Evolutionary conservation across 129 eudicot genomes (phyloP).

Genomic region (carrot (Daucus carota)): DNA sequence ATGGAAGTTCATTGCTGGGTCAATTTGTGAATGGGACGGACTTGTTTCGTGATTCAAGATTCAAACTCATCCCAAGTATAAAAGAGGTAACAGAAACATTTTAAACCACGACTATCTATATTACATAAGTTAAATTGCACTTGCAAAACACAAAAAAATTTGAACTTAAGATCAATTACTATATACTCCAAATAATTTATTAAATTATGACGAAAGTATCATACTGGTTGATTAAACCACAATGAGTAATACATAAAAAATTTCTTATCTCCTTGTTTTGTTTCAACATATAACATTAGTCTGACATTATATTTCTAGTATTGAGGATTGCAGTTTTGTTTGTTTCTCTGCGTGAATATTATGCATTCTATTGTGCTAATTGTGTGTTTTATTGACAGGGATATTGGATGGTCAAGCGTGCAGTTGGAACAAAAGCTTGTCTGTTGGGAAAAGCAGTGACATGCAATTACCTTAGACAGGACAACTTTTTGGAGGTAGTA

Average conservation of each 20-base stretch:
- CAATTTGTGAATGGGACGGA: slow-evolving; percentile 85
- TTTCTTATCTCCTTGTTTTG: not conserved
- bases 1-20: slow-evolving; percentile 60
- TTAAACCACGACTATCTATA: not conserved
- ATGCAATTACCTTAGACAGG: slow-evolving; percentile 84
- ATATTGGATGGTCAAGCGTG: slow-evolving; percentile 99
- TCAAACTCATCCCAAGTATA: slow-evolving; percentile 93
- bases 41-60: slow-evolving; percentile 79
- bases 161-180: not conserved
- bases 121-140: not conserved
- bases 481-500: slow-evolving; percentile 86
- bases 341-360: not conserved
- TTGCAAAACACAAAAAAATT: not conserved
- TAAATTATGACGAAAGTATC: not conserved
- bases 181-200: not conserved
- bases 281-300: not conserved
- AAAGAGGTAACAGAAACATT: slow-evolving; percentile 48
- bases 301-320: not conserved
- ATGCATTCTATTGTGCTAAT: not conserved
- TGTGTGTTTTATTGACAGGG: slow-evolving; percentile 49
- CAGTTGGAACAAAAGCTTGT: slow-evolving; percentile 97
- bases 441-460: slow-evolving; percentile 91
- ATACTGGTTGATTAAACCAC: not conserved
- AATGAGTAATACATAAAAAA: not conserved
- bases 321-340: not conserved